A percentile compares a stretch with the other conserved stretches of the same genome.
These are phyloP conservation scores for Sordariomycetes sp. DNA, from an alignment of 2,329 filamentous ascomycete genomes.

Conservation along the genomic window DNA sequence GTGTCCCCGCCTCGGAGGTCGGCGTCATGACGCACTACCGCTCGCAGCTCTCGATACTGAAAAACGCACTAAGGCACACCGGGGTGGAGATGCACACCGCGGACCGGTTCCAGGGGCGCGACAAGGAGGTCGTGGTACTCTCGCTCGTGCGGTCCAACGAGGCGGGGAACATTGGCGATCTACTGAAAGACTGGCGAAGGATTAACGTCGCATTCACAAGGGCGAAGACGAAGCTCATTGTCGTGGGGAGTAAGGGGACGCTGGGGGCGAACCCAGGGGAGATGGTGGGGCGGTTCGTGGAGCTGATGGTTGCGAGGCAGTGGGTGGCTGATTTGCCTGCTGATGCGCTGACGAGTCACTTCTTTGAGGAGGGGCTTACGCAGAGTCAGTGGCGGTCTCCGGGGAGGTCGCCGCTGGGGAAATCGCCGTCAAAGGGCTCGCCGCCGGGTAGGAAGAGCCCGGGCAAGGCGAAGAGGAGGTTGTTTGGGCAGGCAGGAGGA, in stretches of 20 bases:
- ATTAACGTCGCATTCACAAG: slow-evolving; percentile 95
- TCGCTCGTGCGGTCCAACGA: slow-evolving; percentile 83
- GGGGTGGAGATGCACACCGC: slow-evolving; percentile 91
- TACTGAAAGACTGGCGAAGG: slow-evolving; percentile 80
- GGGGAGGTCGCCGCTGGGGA: slow-evolving; percentile 7
- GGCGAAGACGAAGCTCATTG: slow-evolving; percentile 80
- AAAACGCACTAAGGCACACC: slow-evolving; percentile 49
- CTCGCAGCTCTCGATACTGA: slow-evolving; percentile 74
- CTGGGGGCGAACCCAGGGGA: slow-evolving; percentile 58
- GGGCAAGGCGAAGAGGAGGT: neutral
- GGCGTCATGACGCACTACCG: slow-evolving; percentile 97
- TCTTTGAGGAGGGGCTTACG: slow-evolving; percentile 46
- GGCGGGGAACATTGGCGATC: slow-evolving; percentile 68
- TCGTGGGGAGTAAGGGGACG: slow-evolving; percentile 72
- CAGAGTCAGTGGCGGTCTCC: slow-evolving; percentile 24
- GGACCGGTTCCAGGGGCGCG: slow-evolving; percentile 90
- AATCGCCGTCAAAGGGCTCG: neutral
- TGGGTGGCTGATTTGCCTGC: slow-evolving; percentile 67
- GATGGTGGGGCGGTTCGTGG: slow-evolving; percentile 64
- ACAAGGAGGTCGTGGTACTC: slow-evolving; percentile 86
- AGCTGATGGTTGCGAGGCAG: slow-evolving; percentile 59
- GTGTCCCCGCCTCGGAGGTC: slow-evolving; percentile 63
- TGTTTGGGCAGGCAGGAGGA: neutral
- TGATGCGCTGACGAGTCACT: slow-evolving; percentile 52
- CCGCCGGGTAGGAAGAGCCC: slow-evolving; percentile 13